Conservation (phyloP, 805 yeast genomes). For the Candida arabinofermentans region DNA sequence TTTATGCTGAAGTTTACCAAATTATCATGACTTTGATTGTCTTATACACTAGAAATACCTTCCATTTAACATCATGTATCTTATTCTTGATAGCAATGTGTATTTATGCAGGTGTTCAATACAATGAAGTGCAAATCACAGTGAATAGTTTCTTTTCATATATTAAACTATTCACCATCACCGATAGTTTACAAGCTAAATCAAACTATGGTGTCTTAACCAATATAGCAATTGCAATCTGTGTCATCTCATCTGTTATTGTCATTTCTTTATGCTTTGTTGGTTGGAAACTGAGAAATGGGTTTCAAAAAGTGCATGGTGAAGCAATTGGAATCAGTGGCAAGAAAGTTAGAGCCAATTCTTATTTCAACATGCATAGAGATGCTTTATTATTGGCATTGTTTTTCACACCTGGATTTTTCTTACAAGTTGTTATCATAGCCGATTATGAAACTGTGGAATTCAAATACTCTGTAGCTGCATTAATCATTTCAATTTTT, state of each 20-base stretch:
- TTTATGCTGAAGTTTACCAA: constrained; percentile 41
- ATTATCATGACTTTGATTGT: constrained; percentile 34
- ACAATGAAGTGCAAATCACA: constrained; percentile 29
- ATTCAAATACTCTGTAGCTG: constrained; percentile 34
- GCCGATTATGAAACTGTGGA: constrained; percentile 34
- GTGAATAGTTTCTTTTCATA: background rate
- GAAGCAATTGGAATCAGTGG: constrained; percentile 36
- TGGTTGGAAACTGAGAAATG: constrained; percentile 13
- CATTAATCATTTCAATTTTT: constrained; percentile 24
- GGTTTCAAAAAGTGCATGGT: constrained; percentile 12
- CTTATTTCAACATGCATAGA: constrained; percentile 37
- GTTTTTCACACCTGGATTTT: constrained; percentile 42
- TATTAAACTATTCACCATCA: background rate
- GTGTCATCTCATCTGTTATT: constrained; percentile 8
- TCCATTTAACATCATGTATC: constrained; percentile 29
- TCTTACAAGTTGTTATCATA: constrained; percentile 37
- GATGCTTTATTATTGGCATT: constrained; percentile 27
- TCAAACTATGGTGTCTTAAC: background rate
- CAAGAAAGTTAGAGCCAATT: constrained; percentile 31
- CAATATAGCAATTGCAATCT: background rate
- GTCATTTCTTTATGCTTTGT: constrained; percentile 6
- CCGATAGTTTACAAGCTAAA: background rate
- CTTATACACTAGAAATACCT: constrained; percentile 33
- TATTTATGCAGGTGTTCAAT: constrained; percentile 42
- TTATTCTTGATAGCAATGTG: constrained; percentile 38